Evolutionary conservation across 257 asterid species (phyloP).

Genomic region (Paraleonurus japonicus): DNA sequence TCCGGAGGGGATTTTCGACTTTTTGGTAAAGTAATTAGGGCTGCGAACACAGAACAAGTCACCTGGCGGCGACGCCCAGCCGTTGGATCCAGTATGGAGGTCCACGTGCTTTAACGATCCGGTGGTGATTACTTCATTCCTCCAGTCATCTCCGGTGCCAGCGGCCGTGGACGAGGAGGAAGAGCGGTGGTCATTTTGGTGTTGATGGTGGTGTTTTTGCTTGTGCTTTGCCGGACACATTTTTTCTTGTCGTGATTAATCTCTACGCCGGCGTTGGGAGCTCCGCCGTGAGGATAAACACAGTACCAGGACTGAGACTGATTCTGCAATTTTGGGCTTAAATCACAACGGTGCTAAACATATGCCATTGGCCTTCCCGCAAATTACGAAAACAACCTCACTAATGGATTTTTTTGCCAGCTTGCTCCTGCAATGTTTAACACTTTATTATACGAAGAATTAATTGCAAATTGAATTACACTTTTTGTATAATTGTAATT

Average conservation of each 20-base stretch:
- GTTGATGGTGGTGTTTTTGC: conserved; percentile 45
- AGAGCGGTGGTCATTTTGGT: conserved; percentile 27
- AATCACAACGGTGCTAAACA: background rate
- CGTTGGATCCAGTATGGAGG: conserved; percentile 68
- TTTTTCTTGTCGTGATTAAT: background rate
- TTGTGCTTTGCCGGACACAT: conserved; percentile 64
- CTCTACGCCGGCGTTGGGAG: conserved; percentile 23
- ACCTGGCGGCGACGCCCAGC: conserved; percentile 97
- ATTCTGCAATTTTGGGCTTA: conserved; percentile 13
- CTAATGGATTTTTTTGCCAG: conserved; percentile 17
- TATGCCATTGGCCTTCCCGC: conserved; percentile 13
- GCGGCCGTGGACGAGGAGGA: conserved; percentile 26
- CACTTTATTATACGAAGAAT: too few relatives aligned
- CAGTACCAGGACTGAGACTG: background rate
- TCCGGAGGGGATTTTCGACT: conserved; percentile 58
- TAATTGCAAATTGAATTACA: background rate
- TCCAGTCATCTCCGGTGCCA: conserved; percentile 51
- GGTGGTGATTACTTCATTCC: conserved; percentile 54
- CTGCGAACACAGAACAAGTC: conserved; percentile 70
- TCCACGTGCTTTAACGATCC: conserved; percentile 81
- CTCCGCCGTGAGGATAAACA: conserved; percentile 33
- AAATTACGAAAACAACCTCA: conserved; percentile 26
- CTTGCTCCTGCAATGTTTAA: conserved; percentile 18
- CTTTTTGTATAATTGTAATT: too few relatives aligned
- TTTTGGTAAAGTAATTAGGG: conserved; percentile 62